A percentile compares a stretch with the other conserved stretches of the same genome.
phyloP scores from a whole-genome alignment of 768 basidiomycete genomes.

The Lentinula boryana region DNA sequence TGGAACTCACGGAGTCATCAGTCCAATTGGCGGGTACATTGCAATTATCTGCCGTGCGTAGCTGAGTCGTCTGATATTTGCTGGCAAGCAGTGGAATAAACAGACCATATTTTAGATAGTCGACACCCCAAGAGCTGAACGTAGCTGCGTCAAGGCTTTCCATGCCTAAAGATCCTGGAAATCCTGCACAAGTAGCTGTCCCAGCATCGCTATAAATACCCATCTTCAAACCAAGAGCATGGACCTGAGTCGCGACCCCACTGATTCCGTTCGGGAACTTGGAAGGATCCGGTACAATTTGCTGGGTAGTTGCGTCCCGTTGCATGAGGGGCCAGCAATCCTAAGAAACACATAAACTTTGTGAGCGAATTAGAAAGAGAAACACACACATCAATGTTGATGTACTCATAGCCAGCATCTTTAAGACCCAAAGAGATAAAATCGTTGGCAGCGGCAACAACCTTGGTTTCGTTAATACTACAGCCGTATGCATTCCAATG shows the following conservation, averaged over 20 bases:
- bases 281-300: constrained; percentile 41
- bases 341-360: constrained; percentile 16
- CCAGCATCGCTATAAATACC: constrained; percentile 40
- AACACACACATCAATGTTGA: constrained; percentile 44
- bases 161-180: constrained; percentile 47
- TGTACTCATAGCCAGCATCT: constrained; percentile 42
- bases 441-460: constrained; percentile 40
- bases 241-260: constrained; percentile 29
- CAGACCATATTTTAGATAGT: constrained; percentile 54
- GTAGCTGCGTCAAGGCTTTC: constrained; percentile 46
- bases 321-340: constrained; percentile 42
- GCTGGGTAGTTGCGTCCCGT: constrained; percentile 33
- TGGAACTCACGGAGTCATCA: constrained; percentile 28
- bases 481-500: constrained; percentile 47
- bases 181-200: constrained; percentile 45
- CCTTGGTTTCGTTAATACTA: constrained; percentile 37
- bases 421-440: constrained; percentile 42
- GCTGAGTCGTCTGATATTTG: neutral
- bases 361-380: neutral
- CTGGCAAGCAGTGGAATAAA: neutral
- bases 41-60: constrained; percentile 37
- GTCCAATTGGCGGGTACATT: constrained; percentile 47
- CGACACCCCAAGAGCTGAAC: constrained; percentile 48
- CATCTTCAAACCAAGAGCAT: neutral
- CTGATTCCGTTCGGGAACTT: constrained; percentile 52